These are phyloP conservation scores for Tricholoma flavovirens DNA, from an alignment of 768 basidiomycete species.

Conservation along the genomic window DNA sequence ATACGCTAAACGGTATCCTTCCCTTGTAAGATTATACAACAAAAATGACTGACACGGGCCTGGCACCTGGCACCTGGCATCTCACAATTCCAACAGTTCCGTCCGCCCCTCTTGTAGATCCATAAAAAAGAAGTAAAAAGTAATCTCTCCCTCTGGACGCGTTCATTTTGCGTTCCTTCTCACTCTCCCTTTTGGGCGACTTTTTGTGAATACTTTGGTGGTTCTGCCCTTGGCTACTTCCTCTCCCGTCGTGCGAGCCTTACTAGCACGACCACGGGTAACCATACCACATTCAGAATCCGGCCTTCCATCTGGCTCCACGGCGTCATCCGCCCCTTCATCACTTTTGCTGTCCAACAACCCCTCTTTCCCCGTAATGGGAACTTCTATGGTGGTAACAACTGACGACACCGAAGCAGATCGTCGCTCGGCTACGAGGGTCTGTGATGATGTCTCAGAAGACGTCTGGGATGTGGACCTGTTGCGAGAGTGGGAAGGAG, in stretches of 20 bases:
- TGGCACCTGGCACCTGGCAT: not conserved
- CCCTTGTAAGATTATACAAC: not conserved
- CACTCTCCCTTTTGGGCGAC: not conserved
- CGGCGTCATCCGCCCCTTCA: not conserved
- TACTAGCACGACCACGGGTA: slow-evolving; percentile 31
- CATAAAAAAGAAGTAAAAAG: not conserved
- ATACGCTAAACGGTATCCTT: not conserved
- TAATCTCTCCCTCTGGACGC: not conserved
- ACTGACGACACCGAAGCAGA: slow-evolving; percentile 36
- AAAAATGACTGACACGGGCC: not conserved
- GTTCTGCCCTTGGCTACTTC: slow-evolving; percentile 1
- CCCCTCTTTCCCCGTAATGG: slow-evolving; percentile 3
- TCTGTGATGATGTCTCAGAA: slow-evolving; percentile 31
- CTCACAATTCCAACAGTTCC: slow-evolving; percentile 8
- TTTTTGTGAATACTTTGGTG: not conserved
- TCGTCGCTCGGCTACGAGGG: slow-evolving; percentile 26
- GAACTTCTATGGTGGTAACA: slow-evolving; percentile 29
- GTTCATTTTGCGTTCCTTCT: not conserved
- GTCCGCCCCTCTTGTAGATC: not conserved
- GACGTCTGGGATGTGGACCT: slow-evolving; percentile 35
- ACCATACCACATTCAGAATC: slow-evolving; percentile 29
- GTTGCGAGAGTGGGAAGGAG: slow-evolving; percentile 26
- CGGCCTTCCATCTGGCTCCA: slow-evolving; percentile 13
- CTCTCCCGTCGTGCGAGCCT: slow-evolving; percentile 5
- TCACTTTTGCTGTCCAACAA: slow-evolving; percentile 19